Conservation (phyloP, 495 filamentous ascomycete species). For the Penicillium paxilli region DNA sequence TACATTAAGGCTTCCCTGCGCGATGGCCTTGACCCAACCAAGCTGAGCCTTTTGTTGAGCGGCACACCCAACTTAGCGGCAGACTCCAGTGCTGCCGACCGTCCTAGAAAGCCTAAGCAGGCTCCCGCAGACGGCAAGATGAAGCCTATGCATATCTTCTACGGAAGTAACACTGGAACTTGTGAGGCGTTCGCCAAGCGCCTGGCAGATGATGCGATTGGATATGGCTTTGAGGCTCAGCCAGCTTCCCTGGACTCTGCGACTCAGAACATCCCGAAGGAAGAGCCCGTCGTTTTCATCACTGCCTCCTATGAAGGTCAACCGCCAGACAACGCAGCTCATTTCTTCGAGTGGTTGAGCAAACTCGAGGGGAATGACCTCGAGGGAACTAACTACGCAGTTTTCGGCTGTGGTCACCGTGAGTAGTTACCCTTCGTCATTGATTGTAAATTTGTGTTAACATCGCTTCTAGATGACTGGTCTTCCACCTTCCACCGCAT, state of each 20-base stretch:
- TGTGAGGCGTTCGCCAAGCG: conserved; percentile 69
- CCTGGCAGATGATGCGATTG: conserved; percentile 56
- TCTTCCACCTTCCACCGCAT: conserved; percentile 69
- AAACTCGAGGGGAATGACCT: conserved; percentile 49
- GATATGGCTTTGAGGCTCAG: conserved; percentile 58
- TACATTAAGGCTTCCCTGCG: conserved; percentile 65
- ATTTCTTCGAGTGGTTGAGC: conserved; percentile 68
- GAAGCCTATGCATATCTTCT: conserved; percentile 64
- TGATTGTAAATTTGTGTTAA: conserved; percentile 17
- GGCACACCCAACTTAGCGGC: conserved; percentile 15
- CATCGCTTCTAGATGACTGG: conserved; percentile 53
- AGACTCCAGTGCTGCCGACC: conserved; percentile 14
- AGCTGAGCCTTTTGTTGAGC: conserved; percentile 53
- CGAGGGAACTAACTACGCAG: conserved; percentile 58
- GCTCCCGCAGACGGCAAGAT: conserved; percentile 17
- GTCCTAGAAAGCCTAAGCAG: conserved; percentile 22
- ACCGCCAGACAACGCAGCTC: conserved; percentile 70
- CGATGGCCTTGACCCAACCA: conserved; percentile 55
- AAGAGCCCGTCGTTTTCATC: conserved; percentile 64
- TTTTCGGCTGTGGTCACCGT: conserved; percentile 56
- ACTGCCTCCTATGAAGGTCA: conserved; percentile 74
- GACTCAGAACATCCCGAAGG: conserved; percentile 59
- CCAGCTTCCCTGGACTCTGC: conserved; percentile 62
- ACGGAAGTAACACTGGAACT: conserved; percentile 74
- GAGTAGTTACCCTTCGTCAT: conserved; percentile 11